Evolutionary conservation across 2,329 filamentous ascomycete genomes (phyloP).

Genomic region (Diatrype stigma): DNA sequence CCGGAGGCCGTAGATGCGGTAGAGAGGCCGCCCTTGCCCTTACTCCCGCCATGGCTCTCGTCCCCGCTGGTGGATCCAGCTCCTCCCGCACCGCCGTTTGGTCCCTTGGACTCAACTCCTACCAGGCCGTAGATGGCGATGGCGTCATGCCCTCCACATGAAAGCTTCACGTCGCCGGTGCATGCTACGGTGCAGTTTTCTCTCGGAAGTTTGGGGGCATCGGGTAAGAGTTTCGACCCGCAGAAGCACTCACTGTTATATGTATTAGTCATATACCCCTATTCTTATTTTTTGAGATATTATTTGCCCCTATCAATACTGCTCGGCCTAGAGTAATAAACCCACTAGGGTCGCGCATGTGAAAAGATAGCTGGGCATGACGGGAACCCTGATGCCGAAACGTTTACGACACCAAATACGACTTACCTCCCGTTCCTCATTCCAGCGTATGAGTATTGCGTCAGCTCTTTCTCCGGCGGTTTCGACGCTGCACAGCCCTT

Average conservation of each 20-base stretch:
- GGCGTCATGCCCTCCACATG: conserved; percentile 18
- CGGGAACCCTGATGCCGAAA: no score
- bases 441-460: conserved; percentile 16
- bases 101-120: background rate
- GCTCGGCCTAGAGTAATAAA: no score
- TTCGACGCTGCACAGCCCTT: conserved; percentile 13
- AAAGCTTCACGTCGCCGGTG: conserved; percentile 15
- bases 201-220: conserved; percentile 11
- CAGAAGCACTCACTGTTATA: conserved; percentile 21
- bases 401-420: no score
- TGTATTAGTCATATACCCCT: conserved; percentile 1
- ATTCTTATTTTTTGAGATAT: no score
- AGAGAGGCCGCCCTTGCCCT: background rate
- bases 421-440: conserved; percentile 22
- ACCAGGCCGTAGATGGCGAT: conserved; percentile 19
- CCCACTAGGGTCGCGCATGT: no score
- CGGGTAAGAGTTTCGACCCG: conserved; percentile 11
- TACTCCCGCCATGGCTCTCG: background rate
- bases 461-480: conserved; percentile 1
- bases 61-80: background rate
- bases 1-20: background rate
- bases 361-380: no score
- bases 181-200: conserved; percentile 21
- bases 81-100: background rate
- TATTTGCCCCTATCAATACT: no score